Evolutionary conservation across 148 eudicot species (phyloP), one percentile per base, ranked within the genome.

Genomic region (Rhododendron henanense): DNA sequence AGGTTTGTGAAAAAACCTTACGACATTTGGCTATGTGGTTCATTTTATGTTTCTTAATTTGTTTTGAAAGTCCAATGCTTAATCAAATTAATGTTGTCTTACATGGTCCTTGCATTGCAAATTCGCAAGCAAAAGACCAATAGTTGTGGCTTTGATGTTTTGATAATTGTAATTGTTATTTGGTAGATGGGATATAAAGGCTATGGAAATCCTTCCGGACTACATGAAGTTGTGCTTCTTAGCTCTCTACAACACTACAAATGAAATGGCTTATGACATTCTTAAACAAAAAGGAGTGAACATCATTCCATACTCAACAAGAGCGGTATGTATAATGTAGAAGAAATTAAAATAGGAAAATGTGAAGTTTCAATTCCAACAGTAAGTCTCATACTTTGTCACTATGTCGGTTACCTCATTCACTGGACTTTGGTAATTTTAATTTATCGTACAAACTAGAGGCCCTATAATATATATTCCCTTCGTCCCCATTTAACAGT

Each of bases 151-250:
- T 31, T 10, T 25, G 35, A 25, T 0, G 16, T 31, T 28, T 73
- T 33, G 15, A 4, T 14, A 31, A 33, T 73, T 11, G 15, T 13
- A 28, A 31, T 71, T 13, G 16, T 59, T 19, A 23, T n/a, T 21
- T 21, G 7, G 19, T 31, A 89, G 89, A 61, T 89, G 91, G 91
- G 55, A 85, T 19, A 28, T 87, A 0, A 50, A 89, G 5, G 33
- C 59, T 1, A 10, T 87, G 7, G 73, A 87, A 33, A 59, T 1
- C 2, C 86, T 87, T 11, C 87, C 91, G 2, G 78, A 85, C 73
- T 87, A 87, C 79, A 87, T 89, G 91, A 78, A 88, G 33, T 5
- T 88, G n/a, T 39, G 88, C 80, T 90, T 88, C 85, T 69, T 88
- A 2, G 88, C 84, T 28, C 71, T 81, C 1, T 88, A 88, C 83